Base-by-base conservation (phyloP, 2,329 filamentous ascomycete genomes). In the Neopestalotiopsis clavispora region DNA sequence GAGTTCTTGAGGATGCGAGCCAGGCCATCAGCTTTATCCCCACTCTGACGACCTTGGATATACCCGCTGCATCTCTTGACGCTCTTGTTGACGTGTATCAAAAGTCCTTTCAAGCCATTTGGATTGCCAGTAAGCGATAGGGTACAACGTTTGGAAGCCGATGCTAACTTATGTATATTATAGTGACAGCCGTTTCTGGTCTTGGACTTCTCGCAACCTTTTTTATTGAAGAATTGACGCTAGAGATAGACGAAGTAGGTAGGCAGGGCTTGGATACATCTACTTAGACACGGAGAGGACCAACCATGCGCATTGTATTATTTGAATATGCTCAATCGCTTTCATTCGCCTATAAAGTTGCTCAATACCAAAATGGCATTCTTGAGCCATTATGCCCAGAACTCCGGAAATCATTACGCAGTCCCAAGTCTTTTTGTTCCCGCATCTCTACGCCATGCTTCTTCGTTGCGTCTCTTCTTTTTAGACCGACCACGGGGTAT, bases 11-110 rank as follows among this genome's bases (percentile, higher is more conserved):
- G 12, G 68, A 72, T n/a, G 30, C 71, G 1, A 70, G 69, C 66
- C 60, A 70, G 52, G 72, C 72, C 12, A 52, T 72, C 34, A 68
- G 68, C 49, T 73, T 73, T 66, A 71, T 73, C 38, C 71, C 72
- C 9, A 2, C n/a, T 7, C n/a, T 62, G n/a, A 58, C 2, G 28
- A 23, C 28, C 1, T 23, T 58, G 56, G 56, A 58, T 58, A 9
- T 28, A 28, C 20, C 56, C 7, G 56, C 20, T 30, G 28, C 3
- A 58, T 58, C 56, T n/a, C 42, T n/a, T 49, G 4, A 1, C 7
- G 28, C 6, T 58, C 20, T 30, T 58, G 4, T 58, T 32, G 56
- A 58, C 1, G 56, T 5, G 4, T 1, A 58, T 30, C 56, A 17
- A 20, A 23, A 58, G 28, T 17, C 56, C 20, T 58, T 14, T 10